A percentile compares a stretch with the other conserved stretches of the same genome.
Evolutionary conservation across 2,329 filamentous ascomycete species (phyloP).

Genomic region (Drechslera avenae): DNA sequence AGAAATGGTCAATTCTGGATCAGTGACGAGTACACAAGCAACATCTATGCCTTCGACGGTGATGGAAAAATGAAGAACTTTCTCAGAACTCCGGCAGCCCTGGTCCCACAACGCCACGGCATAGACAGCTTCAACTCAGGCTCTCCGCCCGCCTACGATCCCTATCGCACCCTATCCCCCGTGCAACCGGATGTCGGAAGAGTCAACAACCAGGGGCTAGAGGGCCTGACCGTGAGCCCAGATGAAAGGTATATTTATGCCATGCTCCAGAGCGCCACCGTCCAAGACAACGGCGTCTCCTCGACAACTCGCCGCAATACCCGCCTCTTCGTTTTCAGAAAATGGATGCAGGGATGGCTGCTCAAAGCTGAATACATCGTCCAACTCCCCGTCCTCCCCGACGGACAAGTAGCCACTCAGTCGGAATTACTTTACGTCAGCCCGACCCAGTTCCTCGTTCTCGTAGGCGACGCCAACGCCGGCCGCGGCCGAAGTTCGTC

Average conservation of each 20-base stretch:
- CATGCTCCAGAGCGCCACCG: constrained; percentile 67
- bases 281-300: constrained; percentile 58
- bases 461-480: constrained; percentile 66
- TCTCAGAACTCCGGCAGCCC: constrained; percentile 67
- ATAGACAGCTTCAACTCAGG: constrained; percentile 66
- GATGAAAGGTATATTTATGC: constrained; percentile 69
- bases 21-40: constrained; percentile 67
- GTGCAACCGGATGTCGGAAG: constrained; percentile 65
- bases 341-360: no score
- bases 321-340: constrained; percentile 66
- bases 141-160: constrained; percentile 66
- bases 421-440: constrained; percentile 71
- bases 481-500: constrained; percentile 63
- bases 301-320: constrained; percentile 62
- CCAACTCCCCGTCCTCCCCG: constrained; percentile 63
- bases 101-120: constrained; percentile 68
- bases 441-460: constrained; percentile 67
- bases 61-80: constrained; percentile 65
- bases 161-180: constrained; percentile 56
- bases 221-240: constrained; percentile 67
- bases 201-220: constrained; percentile 76
- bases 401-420: constrained; percentile 65
- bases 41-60: constrained; percentile 68
- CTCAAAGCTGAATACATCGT: constrained; percentile 69
- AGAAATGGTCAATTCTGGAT: constrained; percentile 69